A percentile compares a stretch with the other conserved stretches of the same genome.
These are phyloP conservation scores for Penicillium silybi DNA, from an alignment of 495 filamentous ascomycete genomes.

Conservation along the genomic window DNA sequence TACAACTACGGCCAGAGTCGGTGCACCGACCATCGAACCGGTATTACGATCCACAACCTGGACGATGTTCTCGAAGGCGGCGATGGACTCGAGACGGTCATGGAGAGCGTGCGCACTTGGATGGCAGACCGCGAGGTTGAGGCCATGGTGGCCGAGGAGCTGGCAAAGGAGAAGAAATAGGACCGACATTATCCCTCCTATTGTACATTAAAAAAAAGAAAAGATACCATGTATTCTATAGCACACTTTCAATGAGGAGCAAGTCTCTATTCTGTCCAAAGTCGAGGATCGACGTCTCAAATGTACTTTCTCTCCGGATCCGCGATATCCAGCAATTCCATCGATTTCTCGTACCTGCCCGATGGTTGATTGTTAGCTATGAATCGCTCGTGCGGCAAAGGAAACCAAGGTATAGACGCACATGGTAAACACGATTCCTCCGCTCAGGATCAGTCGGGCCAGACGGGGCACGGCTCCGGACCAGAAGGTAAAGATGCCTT, in stretches of 20 bases:
- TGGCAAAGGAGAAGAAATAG: constrained; percentile 22
- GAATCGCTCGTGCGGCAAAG: background rate
- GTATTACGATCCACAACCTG: constrained; percentile 75
- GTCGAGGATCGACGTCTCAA: constrained; percentile 49
- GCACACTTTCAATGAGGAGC: constrained; percentile 2
- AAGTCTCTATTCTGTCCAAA: constrained; percentile 38
- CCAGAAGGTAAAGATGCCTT: constrained; percentile 90
- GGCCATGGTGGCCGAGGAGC: constrained; percentile 52
- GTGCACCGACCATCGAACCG: constrained; percentile 90
- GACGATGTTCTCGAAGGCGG: constrained; percentile 74
- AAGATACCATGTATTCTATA: constrained; percentile 21
- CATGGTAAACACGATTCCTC: constrained; percentile 98
- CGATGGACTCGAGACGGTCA: constrained; percentile 65
- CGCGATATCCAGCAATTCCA: constrained; percentile 74
- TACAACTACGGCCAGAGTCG: constrained; percentile 94
- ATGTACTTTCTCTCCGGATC: constrained; percentile 88
- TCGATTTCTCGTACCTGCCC: constrained; percentile 87
- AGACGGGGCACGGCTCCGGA: constrained; percentile 84
- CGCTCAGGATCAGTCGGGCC: constrained; percentile 79
- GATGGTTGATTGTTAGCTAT: constrained; percentile 8
- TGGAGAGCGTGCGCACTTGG: constrained; percentile 81
- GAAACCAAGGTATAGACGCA: constrained; percentile 31
- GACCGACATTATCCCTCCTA: background rate
- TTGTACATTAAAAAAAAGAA: background rate
- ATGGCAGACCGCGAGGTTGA: constrained; percentile 73